Evolutionary conservation across 2,329 filamentous ascomycete species (phyloP).

Genomic region (Pseudodiploospora longispora): DNA sequence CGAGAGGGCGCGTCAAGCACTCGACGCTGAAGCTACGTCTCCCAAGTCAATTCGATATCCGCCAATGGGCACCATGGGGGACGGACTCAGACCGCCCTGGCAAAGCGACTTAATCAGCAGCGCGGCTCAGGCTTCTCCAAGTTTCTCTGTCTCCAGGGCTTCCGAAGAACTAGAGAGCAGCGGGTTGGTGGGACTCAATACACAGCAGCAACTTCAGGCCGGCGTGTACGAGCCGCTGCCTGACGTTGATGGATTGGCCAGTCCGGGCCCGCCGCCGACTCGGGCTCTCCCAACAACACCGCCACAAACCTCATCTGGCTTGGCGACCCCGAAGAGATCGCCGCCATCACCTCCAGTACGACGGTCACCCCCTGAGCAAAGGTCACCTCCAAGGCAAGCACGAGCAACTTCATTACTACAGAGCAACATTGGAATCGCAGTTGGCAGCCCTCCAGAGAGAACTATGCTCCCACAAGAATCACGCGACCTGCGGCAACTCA

Average conservation of each 20-base stretch:
- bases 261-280: constrained; percentile 36
- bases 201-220: too few relatives aligned
- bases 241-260: constrained; percentile 15
- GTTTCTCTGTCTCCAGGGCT: too few relatives aligned
- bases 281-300: constrained; percentile 32
- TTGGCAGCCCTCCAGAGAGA: neutral
- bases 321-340: constrained; percentile 10
- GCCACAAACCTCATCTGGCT: constrained; percentile 1
- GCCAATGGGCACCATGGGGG: neutral
- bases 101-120: too few relatives aligned
- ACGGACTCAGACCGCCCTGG: neutral
- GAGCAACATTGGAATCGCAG: neutral
- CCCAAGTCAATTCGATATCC: neutral
- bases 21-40: neutral
- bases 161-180: too few relatives aligned
- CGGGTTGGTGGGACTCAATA: too few relatives aligned
- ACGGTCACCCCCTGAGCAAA: neutral
- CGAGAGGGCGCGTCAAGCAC: neutral
- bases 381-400: neutral
- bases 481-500: constrained; percentile 21
- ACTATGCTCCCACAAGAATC: constrained; percentile 14
- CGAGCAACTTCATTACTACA: neutral
- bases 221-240: constrained; percentile 6
- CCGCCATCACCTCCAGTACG: neutral
- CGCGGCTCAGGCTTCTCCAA: too few relatives aligned